Evolutionary conservation across 192 early-diverging fungal species (phyloP).

Genomic region (Entomortierella lignicola): DNA sequence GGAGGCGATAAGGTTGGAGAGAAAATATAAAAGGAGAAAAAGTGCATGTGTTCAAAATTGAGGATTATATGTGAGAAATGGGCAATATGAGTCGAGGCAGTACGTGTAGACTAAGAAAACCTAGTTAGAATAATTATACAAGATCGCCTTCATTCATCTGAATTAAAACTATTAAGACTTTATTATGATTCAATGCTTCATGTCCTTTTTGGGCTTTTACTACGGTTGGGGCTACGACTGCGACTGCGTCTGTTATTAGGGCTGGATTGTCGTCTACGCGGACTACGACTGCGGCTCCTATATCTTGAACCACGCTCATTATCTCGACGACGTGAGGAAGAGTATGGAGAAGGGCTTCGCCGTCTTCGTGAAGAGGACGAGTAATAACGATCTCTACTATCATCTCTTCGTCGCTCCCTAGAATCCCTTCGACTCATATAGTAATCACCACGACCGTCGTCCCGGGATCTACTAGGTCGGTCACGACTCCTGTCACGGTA

Average conservation of each 20-base stretch:
- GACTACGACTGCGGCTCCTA: constrained; percentile 15
- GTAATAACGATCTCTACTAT: constrained; percentile 11
- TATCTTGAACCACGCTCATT: constrained; percentile 3
- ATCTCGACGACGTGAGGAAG: constrained; percentile 17
- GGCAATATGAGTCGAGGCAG: no score
- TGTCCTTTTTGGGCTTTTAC: constrained; percentile 13
- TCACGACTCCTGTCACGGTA: constrained; percentile 24
- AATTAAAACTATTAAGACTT: no score
- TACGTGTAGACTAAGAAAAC: no score
- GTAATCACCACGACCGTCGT: not conserved
- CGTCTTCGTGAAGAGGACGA: not conserved
- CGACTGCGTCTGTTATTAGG: no score
- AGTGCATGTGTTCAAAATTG: no score
- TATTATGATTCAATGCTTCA: no score
- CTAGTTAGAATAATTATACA: no score
- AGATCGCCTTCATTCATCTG: no score
- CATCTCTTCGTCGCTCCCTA: not conserved
- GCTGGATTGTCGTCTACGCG: not conserved
- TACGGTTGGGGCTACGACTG: not conserved
- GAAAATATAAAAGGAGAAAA: no score
- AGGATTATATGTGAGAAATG: no score
- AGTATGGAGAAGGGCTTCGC: constrained; percentile 9
- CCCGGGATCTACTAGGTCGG: constrained; percentile 4
- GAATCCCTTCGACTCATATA: constrained; percentile 1
- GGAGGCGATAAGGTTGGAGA: no score